Conservation (phyloP, 169 alveolate species). For the Plasmodium falciparum region DNA sequence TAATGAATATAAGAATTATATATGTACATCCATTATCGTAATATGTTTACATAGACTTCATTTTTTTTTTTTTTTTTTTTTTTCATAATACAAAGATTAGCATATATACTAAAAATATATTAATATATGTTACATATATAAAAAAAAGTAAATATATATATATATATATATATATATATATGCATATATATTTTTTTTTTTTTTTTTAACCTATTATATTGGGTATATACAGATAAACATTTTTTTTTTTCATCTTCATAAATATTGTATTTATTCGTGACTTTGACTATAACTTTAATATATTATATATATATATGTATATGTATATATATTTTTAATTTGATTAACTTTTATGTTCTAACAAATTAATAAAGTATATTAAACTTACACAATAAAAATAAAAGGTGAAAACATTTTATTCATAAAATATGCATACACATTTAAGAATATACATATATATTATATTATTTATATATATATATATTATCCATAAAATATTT, state of each 20-base stretch:
- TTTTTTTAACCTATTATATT: constrained; percentile 65
- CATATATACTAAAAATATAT: background rate
- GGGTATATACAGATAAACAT: constrained; percentile 63
- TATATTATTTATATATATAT: no score
- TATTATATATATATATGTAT: no score
- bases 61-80: no score
- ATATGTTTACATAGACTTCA: background rate
- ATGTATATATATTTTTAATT: no score
- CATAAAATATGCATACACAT: background rate
- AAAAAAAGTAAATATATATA: background rate
- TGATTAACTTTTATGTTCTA: no score
- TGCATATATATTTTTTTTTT: background rate
- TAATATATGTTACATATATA: background rate
- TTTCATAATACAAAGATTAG: background rate
- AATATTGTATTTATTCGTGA: no score
- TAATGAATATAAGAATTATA: constrained; percentile 1
- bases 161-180: background rate
- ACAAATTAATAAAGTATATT: no score
- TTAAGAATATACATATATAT: background rate
- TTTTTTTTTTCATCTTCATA: constrained; percentile 5
- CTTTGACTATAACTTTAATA: no score
- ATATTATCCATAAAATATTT: no score
- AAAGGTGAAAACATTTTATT: no score
- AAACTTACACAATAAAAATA: no score
- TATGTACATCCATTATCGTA: background rate